Evolutionary conservation across 305 asterid genomes (phyloP).

Genomic region (Fraxinus albicans): DNA sequence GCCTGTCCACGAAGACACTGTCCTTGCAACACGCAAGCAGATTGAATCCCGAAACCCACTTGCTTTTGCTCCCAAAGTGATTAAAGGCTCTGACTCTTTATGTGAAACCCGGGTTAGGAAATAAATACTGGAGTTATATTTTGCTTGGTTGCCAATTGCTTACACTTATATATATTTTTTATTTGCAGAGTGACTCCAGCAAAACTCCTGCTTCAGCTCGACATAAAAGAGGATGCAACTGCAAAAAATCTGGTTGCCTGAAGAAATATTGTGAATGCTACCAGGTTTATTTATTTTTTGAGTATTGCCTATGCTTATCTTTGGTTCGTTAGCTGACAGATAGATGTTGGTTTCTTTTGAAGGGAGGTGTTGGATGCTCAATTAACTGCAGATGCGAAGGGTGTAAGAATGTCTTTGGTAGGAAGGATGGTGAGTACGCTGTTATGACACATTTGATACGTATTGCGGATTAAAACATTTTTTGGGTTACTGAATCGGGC

Average conservation of each 20-base stretch:
- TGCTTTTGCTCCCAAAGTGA: conserved; percentile 97
- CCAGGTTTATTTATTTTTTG: conserved; percentile 53
- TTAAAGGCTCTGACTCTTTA: conserved; percentile 47
- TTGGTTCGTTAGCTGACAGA: conserved; percentile 29
- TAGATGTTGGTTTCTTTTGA: conserved; percentile 19
- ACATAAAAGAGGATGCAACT: conserved; percentile 98
- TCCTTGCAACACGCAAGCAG: conserved; percentile 90
- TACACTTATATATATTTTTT: conserved; percentile 12
- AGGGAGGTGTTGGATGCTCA: conserved; percentile 99
- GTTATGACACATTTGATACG: neutral
- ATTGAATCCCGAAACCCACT: conserved; percentile 93
- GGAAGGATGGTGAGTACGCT: conserved; percentile 70
- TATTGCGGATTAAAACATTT: neutral
- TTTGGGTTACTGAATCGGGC: conserved; percentile 30
- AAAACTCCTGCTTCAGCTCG: conserved; percentile 98
- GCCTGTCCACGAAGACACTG: conserved; percentile 84
- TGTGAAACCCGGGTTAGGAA: conserved; percentile 55
- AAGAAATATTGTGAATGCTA: conserved; percentile 97
- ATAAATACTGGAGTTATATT: neutral
- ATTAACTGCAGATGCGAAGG: conserved; percentile 96
- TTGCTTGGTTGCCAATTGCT: neutral
- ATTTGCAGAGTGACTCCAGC: conserved; percentile 62
- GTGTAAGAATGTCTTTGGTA: conserved; percentile 85
- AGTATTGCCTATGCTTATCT: neutral
- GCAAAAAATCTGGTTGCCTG: conserved; percentile 94